Percentiles rank a stretch among this genome's conserved stretches.
These are phyloP conservation scores for Phyllosticta citriasiana DNA, from an alignment of 2,329 filamentous ascomycete genomes.

Conservation along the genomic window DNA sequence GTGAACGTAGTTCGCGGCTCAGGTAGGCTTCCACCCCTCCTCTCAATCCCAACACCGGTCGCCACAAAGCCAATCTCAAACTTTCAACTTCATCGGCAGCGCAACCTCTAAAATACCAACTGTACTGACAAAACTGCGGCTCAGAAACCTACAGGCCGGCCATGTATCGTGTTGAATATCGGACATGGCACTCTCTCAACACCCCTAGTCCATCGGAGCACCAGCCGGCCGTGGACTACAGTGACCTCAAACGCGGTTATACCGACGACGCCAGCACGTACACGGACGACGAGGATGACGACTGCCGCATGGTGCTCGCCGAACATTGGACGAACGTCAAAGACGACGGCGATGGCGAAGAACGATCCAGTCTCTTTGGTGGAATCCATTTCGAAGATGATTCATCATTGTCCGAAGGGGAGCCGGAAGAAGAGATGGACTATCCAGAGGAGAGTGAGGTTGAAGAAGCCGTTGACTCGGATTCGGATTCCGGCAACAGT, in stretches of 20 bases:
- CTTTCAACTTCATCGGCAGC: not conserved
- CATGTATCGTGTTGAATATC: not conserved
- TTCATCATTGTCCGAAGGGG: not conserved
- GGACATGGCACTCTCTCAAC: not conserved
- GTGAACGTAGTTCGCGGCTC: conserved; percentile 19
- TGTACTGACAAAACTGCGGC: no score
- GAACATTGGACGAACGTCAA: not conserved
- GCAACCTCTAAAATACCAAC: no score
- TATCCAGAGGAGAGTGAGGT: not conserved
- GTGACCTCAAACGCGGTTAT: not conserved
- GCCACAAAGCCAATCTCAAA: not conserved
- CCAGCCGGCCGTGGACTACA: not conserved
- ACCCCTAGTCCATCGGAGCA: not conserved
- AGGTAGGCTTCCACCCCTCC: conserved; percentile 1
- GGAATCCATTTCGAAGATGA: not conserved
- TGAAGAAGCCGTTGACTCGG: not conserved
- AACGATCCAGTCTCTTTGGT: not conserved
- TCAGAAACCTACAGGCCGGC: not conserved
- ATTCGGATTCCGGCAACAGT: not conserved
- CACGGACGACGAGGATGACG: not conserved
- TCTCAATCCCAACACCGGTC: not conserved
- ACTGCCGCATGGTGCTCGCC: not conserved
- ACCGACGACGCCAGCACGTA: not conserved
- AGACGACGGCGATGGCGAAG: not conserved
- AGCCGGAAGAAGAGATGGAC: not conserved